Evolutionary conservation across 179 eudicot species (phyloP), one percentile per base, ranked within the genome.

Genomic region (Heliamphora pulchella): DNA sequence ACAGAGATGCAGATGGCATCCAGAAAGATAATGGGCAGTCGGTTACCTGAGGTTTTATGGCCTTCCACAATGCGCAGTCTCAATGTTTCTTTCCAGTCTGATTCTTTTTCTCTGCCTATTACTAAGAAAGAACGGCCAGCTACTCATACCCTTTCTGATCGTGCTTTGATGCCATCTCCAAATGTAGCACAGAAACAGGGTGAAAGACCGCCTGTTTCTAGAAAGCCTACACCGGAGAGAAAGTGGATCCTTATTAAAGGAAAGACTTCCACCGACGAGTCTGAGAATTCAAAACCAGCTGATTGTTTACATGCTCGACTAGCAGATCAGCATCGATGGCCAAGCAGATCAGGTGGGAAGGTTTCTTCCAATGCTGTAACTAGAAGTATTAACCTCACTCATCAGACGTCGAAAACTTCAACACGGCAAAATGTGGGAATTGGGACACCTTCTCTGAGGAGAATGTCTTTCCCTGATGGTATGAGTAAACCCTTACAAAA

Each of bases 61-160:
- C 99, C 98, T 57, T 89, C 99, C 44, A 92, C 94, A 53, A 96
- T 91, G 99, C 94, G 98, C 67, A 91, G 94, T 78, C 87, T 91
- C 44, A 90, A 83, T 81, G 98, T 94, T 74, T 91, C 99, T 58
- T 94, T 96, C 79, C 98, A 94, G 78, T 89, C 97, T 66, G 98
- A 94, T 87, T 75, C 84, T 2, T 80, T 86, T 80, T 91, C 96
- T 17, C 73, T 92, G 50, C 96, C 98, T 74, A 86, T 91, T 76
- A 80, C 76, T 82, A 93, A 91, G 82, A 92, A 85, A 82, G 98
- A 94, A 51, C 93, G 90, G 79, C 92, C 91, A 44, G 90, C 84
- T 80, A 80, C 87, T 71, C 89, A 85, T 84, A 88, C 89, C 50
- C 73, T 84, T 39, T 86, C 93, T 3, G 97, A 91, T 81, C 97